Evolutionary conservation across 768 basidiomycete genomes (phyloP), one percentile per base, ranked within the genome.

Genomic region (Suillus decipiens): DNA sequence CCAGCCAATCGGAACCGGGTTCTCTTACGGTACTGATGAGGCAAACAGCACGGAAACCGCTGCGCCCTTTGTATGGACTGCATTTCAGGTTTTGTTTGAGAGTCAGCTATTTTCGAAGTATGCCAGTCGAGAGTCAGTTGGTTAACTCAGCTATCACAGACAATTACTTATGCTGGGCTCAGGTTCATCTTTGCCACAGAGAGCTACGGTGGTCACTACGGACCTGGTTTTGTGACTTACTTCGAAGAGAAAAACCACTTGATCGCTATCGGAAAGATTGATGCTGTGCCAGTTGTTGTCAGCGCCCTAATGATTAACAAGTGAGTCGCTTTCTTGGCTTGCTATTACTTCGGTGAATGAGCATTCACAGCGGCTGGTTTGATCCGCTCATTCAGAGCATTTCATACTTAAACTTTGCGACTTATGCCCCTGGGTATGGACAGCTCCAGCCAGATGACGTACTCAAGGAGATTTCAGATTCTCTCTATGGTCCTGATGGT

Each of bases 271-370:
- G 83, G 83, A 8, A 61, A 67, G 3, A 64, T 88, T 7, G 50
- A 79, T 28, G 88, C 84, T 1, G 84, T 84, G 61, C 73, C 76
- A 42, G 75, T 90, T 54, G 69, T 77, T 5, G 83, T 89, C 64
- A 86, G 81, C 60, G 85, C 86, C 6, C 70, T 90, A 60, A 82
- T 88, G 84, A 84, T 89, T 67, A 87, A 86, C 72, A 87, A 87
- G 86, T 82, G 61, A 63, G 75, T 55, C 1, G 3, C 45, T 19
- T 34, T 47, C n/a, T 15, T 37, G 8, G 42, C 8, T 1, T 50
- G 19, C 17, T 9, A 33, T 11, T 57, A 36, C 51, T 1, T 48
- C 11, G 19, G 5, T 57, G 58, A 17, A 60, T 0, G 42, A 28
- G 15, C 28, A 37, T 36, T 14, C 50, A 11, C 60, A 89, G 88